Conservation (phyloP, 371 early-diverging fungal genomes). For the Mortierella sp. region DNA sequence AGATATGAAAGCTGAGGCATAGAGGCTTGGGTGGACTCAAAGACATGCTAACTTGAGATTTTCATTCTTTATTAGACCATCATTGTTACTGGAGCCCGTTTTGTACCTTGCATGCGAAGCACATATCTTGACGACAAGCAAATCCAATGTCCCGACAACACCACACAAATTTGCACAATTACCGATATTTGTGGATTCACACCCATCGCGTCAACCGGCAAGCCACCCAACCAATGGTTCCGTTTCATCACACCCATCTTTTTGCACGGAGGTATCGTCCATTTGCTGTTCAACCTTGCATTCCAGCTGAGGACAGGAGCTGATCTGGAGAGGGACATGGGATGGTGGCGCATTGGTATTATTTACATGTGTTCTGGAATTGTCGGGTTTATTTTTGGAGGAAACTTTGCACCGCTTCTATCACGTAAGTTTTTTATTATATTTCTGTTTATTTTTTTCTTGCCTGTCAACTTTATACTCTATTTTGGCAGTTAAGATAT, state of each 20-base stretch:
- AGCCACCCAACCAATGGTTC: slow-evolving; percentile 79
- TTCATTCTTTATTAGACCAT: slow-evolving; percentile 56
- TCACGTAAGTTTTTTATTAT: slow-evolving; percentile 59
- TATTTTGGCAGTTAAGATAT: too few species aligned
- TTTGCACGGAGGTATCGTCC: slow-evolving; percentile 89
- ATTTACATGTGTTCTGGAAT: slow-evolving; percentile 85
- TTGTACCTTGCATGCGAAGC: slow-evolving; percentile 72
- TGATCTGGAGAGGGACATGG: slow-evolving; percentile 82
- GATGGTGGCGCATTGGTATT: slow-evolving; percentile 77
- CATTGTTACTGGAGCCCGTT: slow-evolving; percentile 70
- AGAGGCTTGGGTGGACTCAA: too few species aligned
- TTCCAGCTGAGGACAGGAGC: slow-evolving; percentile 80
- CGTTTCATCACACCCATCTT: slow-evolving; percentile 89
- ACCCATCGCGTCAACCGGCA: slow-evolving; percentile 53
- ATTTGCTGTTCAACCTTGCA: slow-evolving; percentile 81
- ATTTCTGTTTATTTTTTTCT: too few species aligned
- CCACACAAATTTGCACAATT: slow-evolving; percentile 60
- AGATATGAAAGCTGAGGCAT: too few species aligned
- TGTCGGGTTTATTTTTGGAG: slow-evolving; percentile 87
- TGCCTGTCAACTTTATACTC: too few species aligned
- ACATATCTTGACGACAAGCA: slow-evolving; percentile 49
- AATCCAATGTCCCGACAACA: slow-evolving; percentile 51
- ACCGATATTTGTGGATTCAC: slow-evolving; percentile 69
- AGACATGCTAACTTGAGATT: neutral
- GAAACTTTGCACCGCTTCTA: slow-evolving; percentile 67